phyloP scores from a whole-genome alignment of 2,329 filamentous ascomycete genomes.

The Chrysoporthe deuterocubensis region DNA sequence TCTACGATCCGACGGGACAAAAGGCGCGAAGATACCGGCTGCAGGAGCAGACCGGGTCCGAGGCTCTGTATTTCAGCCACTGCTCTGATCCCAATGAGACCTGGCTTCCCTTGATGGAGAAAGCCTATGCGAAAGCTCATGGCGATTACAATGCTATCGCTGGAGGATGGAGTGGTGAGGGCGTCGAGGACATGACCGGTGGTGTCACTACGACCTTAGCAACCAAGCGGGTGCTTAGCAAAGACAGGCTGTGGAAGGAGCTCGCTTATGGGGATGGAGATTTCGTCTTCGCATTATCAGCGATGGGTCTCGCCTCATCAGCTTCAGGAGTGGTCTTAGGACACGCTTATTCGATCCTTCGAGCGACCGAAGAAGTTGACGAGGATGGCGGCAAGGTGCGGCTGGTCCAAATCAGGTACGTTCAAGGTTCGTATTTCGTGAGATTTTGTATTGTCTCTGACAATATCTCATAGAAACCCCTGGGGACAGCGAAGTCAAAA shows the following conservation, averaged over 20 bases:
- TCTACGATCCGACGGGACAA: slow-evolving; percentile 43
- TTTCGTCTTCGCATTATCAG: slow-evolving; percentile 61
- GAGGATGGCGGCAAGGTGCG: slow-evolving; percentile 45
- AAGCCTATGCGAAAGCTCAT: slow-evolving; percentile 64
- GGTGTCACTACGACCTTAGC: slow-evolving; percentile 61
- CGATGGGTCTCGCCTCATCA: slow-evolving; percentile 33
- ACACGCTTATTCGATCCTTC: slow-evolving; percentile 57
- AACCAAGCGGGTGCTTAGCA: slow-evolving; percentile 63
- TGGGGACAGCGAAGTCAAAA: slow-evolving; percentile 62
- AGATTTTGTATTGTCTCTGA: background rate
- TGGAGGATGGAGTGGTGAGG: slow-evolving; percentile 65
- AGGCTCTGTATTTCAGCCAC: slow-evolving; percentile 71
- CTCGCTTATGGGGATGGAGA: slow-evolving; percentile 68
- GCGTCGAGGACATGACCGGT: slow-evolving; percentile 55
- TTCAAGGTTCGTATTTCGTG: slow-evolving; percentile 7
- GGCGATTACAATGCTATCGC: slow-evolving; percentile 72
- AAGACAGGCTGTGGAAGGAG: slow-evolving; percentile 72
- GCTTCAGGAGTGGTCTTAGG: slow-evolving; percentile 48
- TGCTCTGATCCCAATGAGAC: slow-evolving; percentile 73
- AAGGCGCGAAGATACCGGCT: slow-evolving; percentile 64
- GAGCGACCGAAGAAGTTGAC: slow-evolving; percentile 48
- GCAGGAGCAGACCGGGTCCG: slow-evolving; percentile 68
- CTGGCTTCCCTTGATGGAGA: slow-evolving; percentile 64
- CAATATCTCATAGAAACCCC: slow-evolving; percentile 58
- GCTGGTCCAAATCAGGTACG: slow-evolving; percentile 50